These are phyloP conservation scores for Narthecium ossifragum DNA, from an alignment of 106 monocot species.

Conservation along the genomic window DNA sequence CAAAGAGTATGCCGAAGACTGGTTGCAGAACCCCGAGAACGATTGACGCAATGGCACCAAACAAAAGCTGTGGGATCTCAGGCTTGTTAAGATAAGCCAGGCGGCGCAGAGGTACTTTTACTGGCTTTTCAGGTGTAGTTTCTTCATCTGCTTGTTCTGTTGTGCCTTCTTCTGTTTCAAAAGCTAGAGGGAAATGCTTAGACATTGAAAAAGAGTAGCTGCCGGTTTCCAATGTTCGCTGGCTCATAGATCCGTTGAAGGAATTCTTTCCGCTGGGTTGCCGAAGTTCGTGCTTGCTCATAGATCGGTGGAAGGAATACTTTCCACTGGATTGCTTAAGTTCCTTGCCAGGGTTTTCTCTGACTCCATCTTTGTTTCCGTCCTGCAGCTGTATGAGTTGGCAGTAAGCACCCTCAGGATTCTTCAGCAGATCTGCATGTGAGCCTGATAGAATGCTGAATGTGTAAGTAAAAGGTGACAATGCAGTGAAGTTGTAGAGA, in stretches of 20 bases:
- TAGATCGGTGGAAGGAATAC: background rate
- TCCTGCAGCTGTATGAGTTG: constrained; percentile 77
- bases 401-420: constrained; percentile 59
- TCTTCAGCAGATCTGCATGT: constrained; percentile 44
- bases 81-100: constrained; percentile 62
- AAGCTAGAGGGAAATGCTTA: too few species aligned
- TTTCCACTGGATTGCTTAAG: background rate
- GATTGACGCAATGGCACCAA: constrained; percentile 43
- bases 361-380: constrained; percentile 17
- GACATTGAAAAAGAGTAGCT: background rate
- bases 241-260: background rate
- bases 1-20: constrained; percentile 52
- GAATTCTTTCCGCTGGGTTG: background rate
- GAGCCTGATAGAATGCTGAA: constrained; percentile 27
- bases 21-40: constrained; percentile 47
- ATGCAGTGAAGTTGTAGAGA: too few species aligned
- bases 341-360: background rate
- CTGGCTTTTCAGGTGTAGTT: background rate
- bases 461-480: too few species aligned
- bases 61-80: constrained; percentile 40
- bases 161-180: too few species aligned
- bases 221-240: background rate
- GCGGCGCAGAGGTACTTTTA: constrained; percentile 18
- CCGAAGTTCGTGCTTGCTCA: background rate
- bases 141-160: background rate